Percentiles rank a stretch among this genome's conserved stretches.
Conservation (phyloP, 768 basidiomycete genomes). For the Lentinula guzmanii region DNA sequence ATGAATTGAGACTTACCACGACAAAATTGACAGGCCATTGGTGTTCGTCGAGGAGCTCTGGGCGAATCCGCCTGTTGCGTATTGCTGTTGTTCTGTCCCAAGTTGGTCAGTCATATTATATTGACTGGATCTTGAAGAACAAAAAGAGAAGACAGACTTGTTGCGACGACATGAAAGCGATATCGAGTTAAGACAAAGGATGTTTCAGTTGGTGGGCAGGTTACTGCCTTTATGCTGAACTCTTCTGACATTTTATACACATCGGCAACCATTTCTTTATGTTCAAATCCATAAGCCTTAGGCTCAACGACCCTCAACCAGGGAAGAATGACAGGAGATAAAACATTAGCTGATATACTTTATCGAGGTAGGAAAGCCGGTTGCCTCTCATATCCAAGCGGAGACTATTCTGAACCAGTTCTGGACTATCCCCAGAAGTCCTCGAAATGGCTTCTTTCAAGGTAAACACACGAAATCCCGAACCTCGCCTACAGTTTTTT, state of each 20-base stretch:
- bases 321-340: neutral
- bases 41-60: slow-evolving; percentile 28
- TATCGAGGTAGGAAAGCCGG: neutral
- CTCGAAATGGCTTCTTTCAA: neutral
- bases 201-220: neutral
- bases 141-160: neutral
- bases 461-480: neutral
- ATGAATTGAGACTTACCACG: slow-evolving; percentile 37
- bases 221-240: neutral
- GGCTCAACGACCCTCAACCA: neutral
- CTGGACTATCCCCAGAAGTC: no score
- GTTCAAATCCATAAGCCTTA: neutral
- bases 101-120: neutral
- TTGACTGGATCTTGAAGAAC: neutral
- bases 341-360: neutral
- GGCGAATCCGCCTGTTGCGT: neutral
- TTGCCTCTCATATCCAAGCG: slow-evolving; percentile 1
- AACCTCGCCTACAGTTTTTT: neutral
- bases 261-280: neutral
- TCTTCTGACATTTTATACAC: neutral
- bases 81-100: neutral
- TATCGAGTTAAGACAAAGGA: neutral
- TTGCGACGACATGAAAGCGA: neutral
- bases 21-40: slow-evolving; percentile 75
- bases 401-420: neutral